A percentile compares a stretch with the other conserved stretches of the same genome.
phyloP scores from a whole-genome alignment of 1,284 basidiomycete species.

The Ceratobasidium sp. region DNA sequence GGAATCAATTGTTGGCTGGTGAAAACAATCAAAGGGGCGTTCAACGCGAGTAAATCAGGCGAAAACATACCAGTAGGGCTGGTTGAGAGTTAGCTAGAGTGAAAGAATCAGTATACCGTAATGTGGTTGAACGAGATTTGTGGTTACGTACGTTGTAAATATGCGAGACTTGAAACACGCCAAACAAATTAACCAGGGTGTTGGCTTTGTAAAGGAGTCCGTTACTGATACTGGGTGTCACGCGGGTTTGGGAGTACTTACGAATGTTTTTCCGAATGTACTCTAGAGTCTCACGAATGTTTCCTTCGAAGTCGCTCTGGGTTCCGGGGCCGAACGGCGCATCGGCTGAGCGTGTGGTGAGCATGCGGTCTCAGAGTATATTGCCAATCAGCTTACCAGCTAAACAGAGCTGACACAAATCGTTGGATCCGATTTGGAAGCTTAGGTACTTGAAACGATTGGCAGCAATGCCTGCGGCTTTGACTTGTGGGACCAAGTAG shows the following conservation, averaged over 20 bases:
- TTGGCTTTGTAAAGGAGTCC: slow-evolving; percentile 20
- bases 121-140: background rate
- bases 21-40: background rate
- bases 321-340: slow-evolving; percentile 43
- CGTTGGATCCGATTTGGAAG: slow-evolving; percentile 51
- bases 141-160: slow-evolving; percentile 49
- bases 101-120: no score
- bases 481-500: slow-evolving; percentile 47
- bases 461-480: slow-evolving; percentile 42
- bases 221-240: slow-evolving; percentile 38
- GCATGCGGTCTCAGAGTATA: background rate
- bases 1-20: slow-evolving; percentile 44
- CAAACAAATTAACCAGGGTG: slow-evolving; percentile 44
- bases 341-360: slow-evolving; percentile 41
- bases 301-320: slow-evolving; percentile 47
- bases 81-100: slow-evolving; percentile 35
- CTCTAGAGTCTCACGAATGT: slow-evolving; percentile 48
- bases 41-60: background rate
- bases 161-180: slow-evolving; percentile 49
- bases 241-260: slow-evolving; percentile 42
- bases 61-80: slow-evolving; percentile 47
- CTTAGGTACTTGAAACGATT: slow-evolving; percentile 51
- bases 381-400: slow-evolving; percentile 43
- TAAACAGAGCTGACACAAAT: slow-evolving; percentile 51
- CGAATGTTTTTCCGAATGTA: slow-evolving; percentile 47